phyloP scores from a whole-genome alignment of 345 rosid genomes.

The Hibiscus syriacus region DNA sequence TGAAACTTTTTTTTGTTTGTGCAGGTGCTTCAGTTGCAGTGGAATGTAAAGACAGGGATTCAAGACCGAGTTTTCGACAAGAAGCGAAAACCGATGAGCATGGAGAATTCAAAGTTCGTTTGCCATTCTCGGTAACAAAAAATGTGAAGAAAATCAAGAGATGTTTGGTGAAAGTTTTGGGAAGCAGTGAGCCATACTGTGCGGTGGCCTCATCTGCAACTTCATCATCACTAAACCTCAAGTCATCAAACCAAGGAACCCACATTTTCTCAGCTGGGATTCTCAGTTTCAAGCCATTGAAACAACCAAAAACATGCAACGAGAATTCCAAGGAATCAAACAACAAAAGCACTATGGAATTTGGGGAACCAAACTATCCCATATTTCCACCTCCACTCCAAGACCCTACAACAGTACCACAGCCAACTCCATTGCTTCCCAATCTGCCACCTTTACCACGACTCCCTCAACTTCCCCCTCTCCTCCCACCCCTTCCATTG shows the following conservation, averaged over 20 bases:
- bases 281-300: constrained; percentile 74
- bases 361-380: constrained; percentile 3
- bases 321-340: constrained; percentile 21
- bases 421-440: constrained; percentile 16
- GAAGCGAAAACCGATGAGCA: constrained; percentile 61
- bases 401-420: not conserved
- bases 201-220: constrained; percentile 62
- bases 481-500: constrained; percentile 33
- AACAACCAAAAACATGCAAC: constrained; percentile 53
- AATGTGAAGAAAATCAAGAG: constrained; percentile 58
- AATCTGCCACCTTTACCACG: constrained; percentile 31
- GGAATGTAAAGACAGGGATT: constrained; percentile 51
- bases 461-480: constrained; percentile 25
- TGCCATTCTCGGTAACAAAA: constrained; percentile 60
- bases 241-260: constrained; percentile 36
- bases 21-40: constrained; percentile 80
- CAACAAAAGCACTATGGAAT: not conserved
- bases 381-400: constrained; percentile 13
- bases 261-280: constrained; percentile 80
- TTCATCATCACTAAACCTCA: constrained; percentile 52
- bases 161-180: constrained; percentile 60
- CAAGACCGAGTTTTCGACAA: constrained; percentile 38
- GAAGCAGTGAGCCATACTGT: constrained; percentile 69
- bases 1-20: not conserved
- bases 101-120: constrained; percentile 57